Base-by-base conservation (phyloP, 148 eudicot genomes). In the Amaranthus cruentus region DNA sequence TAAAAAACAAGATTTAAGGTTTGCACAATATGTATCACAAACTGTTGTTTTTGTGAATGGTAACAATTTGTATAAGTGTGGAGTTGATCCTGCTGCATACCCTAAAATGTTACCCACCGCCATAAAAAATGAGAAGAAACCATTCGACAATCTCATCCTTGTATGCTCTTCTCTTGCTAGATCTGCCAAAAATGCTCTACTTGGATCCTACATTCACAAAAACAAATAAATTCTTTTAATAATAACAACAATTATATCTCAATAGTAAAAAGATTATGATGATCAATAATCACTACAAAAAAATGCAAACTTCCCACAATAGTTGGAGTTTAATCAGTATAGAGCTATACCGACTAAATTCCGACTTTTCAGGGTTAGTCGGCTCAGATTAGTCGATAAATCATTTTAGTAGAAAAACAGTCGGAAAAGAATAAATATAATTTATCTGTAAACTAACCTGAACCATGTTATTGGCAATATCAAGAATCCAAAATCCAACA, bases 1-100 rank as follows among this genome's bases (percentile, higher is more conserved):
- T 18, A 91, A 61, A 55, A 91, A 93, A 62, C 98, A 93, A 52
- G 82, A 81, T 60, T 93, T 93, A 5, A 93, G 86, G 63, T 93
- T 93, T 7, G 98, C 98, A 67, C 98, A 93, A 62, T 93, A 93
- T 0, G 75, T 8, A 55, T 93, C 95, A 28, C 98, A 93, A 0
- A 93, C 92, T 0, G 38, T 1, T 1, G 98, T 93, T 46, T 78
- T 74, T 0, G 98, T 76, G 66, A 93, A 93, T 0, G 97, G 89
- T 6, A 91, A 71, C 0, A 85, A 0, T n/a, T 78, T 76, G 85
- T 86, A 78, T 0, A 93, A 80, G 53, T 63, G 28, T 2, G 79
- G 56, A 76, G 62, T 74, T 0, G 97, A 83, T 0, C 98, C 98
- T 5, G 97, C 98, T 6, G 97, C 97, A 38, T 88, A 91, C 4